phyloP scores from a whole-genome alignment of 2,329 filamentous ascomycete species.

The Ilyonectria mors-panacis region DNA sequence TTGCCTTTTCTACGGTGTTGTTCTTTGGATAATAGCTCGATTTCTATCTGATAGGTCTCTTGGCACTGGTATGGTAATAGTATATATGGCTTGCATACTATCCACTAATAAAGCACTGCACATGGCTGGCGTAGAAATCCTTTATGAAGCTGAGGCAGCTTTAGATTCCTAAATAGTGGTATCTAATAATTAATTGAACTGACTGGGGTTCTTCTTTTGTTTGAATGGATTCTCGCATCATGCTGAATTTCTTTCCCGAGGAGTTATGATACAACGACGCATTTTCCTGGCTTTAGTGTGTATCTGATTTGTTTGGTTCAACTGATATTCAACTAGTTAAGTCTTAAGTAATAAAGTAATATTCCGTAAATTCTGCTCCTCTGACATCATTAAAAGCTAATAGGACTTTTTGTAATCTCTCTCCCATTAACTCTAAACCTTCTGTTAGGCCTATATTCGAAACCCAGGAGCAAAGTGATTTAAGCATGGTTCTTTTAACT shows the following conservation, averaged over 20 bases:
- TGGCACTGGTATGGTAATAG: conserved; percentile 22
- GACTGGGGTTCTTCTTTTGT: conserved; percentile 7
- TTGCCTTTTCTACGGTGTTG: conserved; percentile 21
- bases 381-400: background rate
- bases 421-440: background rate
- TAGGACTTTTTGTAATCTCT: background rate
- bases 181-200: conserved; percentile 29
- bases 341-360: background rate
- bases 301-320: background rate
- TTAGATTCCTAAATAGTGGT: conserved; percentile 18
- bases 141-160: conserved; percentile 31
- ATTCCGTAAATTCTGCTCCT: background rate
- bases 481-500: background rate
- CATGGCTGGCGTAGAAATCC: conserved; percentile 30
- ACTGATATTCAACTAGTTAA: background rate
- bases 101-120: conserved; percentile 31
- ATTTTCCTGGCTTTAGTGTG: background rate
- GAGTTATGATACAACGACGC: conserved; percentile 6
- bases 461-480: background rate
- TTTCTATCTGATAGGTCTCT: conserved; percentile 13
- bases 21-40: background rate
- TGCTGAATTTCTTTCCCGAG: conserved; percentile 15
- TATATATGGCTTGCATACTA: conserved; percentile 30
- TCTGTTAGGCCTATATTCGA: background rate
- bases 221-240: conserved; percentile 22